These are phyloP conservation scores for Pyrenophora seminiperda DNA, from an alignment of 2,329 filamentous ascomycete species.

Conservation along the genomic window DNA sequence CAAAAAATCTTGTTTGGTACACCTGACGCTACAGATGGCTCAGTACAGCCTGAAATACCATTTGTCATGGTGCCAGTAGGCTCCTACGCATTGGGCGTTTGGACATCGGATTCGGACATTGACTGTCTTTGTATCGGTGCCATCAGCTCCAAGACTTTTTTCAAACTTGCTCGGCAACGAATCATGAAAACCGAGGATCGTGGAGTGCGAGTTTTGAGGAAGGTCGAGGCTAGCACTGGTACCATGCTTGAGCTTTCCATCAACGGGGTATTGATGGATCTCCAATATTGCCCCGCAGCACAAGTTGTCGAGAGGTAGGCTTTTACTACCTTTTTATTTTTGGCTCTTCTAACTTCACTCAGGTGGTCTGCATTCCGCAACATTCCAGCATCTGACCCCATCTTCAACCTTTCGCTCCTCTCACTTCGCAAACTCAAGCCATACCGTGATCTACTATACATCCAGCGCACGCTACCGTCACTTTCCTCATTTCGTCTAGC, in stretches of 20 bases:
- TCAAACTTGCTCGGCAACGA: slow-evolving; percentile 62
- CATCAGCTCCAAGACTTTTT: slow-evolving; percentile 66
- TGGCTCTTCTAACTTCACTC: slow-evolving; percentile 11
- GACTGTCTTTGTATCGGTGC: slow-evolving; percentile 69
- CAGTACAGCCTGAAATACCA: slow-evolving; percentile 31
- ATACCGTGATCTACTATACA: slow-evolving; percentile 65
- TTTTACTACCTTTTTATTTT: neutral
- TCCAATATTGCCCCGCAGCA: slow-evolving; percentile 69
- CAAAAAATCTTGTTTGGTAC: slow-evolving; percentile 51
- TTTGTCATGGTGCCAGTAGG: slow-evolving; percentile 67
- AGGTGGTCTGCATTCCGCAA: slow-evolving; percentile 49
- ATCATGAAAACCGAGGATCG: slow-evolving; percentile 55
- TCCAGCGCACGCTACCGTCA: slow-evolving; percentile 65
- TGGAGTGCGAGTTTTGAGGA: slow-evolving; percentile 60
- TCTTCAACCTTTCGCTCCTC: slow-evolving; percentile 62
- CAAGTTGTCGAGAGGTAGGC: slow-evolving; percentile 58
- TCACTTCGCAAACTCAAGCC: slow-evolving; percentile 68
- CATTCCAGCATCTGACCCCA: slow-evolving; percentile 57
- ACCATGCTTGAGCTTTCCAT: slow-evolving; percentile 69
- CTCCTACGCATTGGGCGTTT: slow-evolving; percentile 67
- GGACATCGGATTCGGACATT: slow-evolving; percentile 65
- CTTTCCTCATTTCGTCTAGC: slow-evolving; percentile 62
- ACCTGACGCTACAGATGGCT: slow-evolving; percentile 13
- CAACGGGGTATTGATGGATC: slow-evolving; percentile 63
- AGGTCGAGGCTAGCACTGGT: slow-evolving; percentile 63